Evolutionary conservation across 306 rosid species (phyloP).

Genomic region (Astragalus membranaceus): DNA sequence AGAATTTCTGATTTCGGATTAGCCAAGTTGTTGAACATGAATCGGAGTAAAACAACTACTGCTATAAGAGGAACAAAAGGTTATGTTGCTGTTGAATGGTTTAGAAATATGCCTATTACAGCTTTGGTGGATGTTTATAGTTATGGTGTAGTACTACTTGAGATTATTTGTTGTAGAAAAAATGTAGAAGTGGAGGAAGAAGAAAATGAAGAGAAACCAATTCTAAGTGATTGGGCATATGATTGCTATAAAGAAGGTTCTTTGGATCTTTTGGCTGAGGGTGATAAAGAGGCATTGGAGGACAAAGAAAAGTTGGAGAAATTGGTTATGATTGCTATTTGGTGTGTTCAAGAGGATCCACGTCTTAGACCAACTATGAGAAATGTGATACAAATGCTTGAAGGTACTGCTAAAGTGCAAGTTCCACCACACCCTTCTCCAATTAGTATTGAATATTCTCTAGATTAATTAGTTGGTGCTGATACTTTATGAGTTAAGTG

Average conservation of each 20-base stretch:
- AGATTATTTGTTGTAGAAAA: conserved; percentile 28
- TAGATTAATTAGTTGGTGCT: not conserved
- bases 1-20: conserved; percentile 31
- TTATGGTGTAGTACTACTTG: conserved; percentile 31
- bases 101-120: conserved; percentile 30
- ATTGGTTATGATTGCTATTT: conserved; percentile 24
- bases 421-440: conserved; percentile 21
- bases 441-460: conserved; percentile 19
- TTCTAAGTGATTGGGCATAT: conserved; percentile 35
- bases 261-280: conserved; percentile 20
- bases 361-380: conserved; percentile 30
- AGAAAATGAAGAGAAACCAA: conserved; percentile 25
- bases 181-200: conserved; percentile 20
- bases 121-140: conserved; percentile 36
- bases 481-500: not conserved
- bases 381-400: conserved; percentile 33
- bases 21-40: conserved; percentile 32
- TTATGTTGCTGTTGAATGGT: conserved; percentile 42
- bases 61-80: conserved; percentile 43
- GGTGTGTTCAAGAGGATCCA: conserved; percentile 42
- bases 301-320: conserved; percentile 24
- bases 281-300: conserved; percentile 30
- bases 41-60: conserved; percentile 31
- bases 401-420: conserved; percentile 31
- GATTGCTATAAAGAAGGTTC: conserved; percentile 21